Evolutionary conservation across 1,284 basidiomycete genomes (phyloP).

Genomic region (Moesziomyces antarcticus): DNA sequence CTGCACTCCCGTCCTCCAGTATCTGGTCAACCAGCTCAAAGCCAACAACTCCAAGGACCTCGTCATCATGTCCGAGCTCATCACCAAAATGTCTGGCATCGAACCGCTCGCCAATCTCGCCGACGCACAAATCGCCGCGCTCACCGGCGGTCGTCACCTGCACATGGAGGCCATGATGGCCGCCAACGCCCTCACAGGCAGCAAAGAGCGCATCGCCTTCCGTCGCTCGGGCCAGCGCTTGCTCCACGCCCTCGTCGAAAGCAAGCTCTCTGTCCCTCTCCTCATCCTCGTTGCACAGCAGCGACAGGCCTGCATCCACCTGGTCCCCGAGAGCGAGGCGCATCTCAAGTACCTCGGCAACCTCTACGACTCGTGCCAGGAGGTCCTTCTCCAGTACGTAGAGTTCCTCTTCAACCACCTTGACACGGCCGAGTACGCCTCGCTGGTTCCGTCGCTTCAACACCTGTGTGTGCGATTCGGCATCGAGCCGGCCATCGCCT

Average conservation of each 20-base stretch:
- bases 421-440: slow-evolving; percentile 52
- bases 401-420: slow-evolving; percentile 63
- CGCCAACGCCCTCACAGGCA: slow-evolving; percentile 57
- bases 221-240: slow-evolving; percentile 55
- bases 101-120: slow-evolving; percentile 76
- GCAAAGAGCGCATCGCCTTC: slow-evolving; percentile 49
- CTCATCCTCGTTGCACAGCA: slow-evolving; percentile 65
- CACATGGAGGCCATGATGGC: slow-evolving; percentile 79
- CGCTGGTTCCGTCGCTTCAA: slow-evolving; percentile 49
- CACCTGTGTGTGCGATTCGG: slow-evolving; percentile 58
- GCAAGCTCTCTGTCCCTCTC: slow-evolving; percentile 57
- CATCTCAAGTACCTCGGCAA: slow-evolving; percentile 65
- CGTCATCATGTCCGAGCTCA: slow-evolving; percentile 88
- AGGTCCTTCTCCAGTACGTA: slow-evolving; percentile 64
- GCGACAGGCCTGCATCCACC: slow-evolving; percentile 62
- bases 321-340: slow-evolving; percentile 58
- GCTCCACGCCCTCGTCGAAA: slow-evolving; percentile 43
- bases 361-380: slow-evolving; percentile 63
- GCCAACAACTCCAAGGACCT: slow-evolving; percentile 82
- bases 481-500: slow-evolving; percentile 62
- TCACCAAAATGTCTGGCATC: slow-evolving; percentile 94
- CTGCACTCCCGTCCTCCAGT: slow-evolving; percentile 84
- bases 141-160: slow-evolving; percentile 88
- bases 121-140: slow-evolving; percentile 85
- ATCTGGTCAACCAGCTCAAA: slow-evolving; percentile 86